Base-by-base conservation (phyloP, 2,329 filamentous ascomycete genomes). In the Colletotrichum tropicicola region DNA sequence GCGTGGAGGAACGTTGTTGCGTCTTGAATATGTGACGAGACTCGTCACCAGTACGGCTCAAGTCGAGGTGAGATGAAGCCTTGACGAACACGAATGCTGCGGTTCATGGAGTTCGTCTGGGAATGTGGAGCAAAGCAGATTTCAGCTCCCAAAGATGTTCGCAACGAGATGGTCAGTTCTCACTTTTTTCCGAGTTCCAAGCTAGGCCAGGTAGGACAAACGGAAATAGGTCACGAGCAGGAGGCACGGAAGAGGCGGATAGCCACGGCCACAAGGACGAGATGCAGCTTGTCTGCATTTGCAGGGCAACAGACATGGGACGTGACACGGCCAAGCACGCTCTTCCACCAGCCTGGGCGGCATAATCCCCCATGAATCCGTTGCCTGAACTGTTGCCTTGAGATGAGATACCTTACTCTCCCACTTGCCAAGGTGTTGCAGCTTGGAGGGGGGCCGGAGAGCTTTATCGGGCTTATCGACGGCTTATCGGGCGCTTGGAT, bases 401-500 rank as follows among this genome's bases (percentile, higher is more conserved):
- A 30, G 51, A 54, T 32, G 51, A 32, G n/a, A 15, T 54, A 23
- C 9, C 39, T 28, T 4, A 35, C 2, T 5, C n/a, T 35, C 12
- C 32, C 32, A 2, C n/a, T 35, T 35, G 32, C 32, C 32, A 35
- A 35, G n/a, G 37, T 41, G 15, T 41, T 41, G 37, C 37, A 30
- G 9, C 27, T 28, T 23, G 21, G 21, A 27, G 19, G 17, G 5
- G 12, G 23, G 12, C 12, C n/a, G 32, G 30, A 4, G 30, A 41
- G 47, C 60, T 59, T 64, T 39, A 48, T 59, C 47, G 19, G 55
- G 23, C 47, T 59, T 59, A 53, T 64, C 56, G 61, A 47, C 41
- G 32, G 25, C 27, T 48, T 64, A 48, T 53, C 32, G 21, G 43
- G 27, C 15, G 41, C 61, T 19, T 32, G 23, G 37, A 28, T 25